Conservation (phyloP, 2,329 filamentous ascomycete genomes). For the Ophiostoma fasciatum region DNA sequence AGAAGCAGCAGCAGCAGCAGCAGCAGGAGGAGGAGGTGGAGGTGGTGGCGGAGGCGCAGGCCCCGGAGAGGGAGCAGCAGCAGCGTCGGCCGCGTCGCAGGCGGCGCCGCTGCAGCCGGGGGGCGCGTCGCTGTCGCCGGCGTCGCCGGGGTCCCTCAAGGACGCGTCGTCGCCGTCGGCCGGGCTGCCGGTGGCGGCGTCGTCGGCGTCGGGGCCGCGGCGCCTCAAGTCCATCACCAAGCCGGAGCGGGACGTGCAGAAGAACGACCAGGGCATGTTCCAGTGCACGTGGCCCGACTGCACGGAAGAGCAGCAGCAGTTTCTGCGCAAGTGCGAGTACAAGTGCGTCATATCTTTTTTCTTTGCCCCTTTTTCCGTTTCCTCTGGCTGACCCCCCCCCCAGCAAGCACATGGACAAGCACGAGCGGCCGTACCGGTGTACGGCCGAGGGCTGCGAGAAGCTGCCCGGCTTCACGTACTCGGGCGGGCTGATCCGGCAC, state of each 20-base stretch:
- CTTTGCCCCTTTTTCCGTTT: neutral
- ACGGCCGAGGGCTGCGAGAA: slow-evolving; percentile 73
- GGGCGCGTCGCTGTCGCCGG: too few species aligned
- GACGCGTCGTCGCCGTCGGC: slow-evolving; percentile 15
- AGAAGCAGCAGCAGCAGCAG: neutral
- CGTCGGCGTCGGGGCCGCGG: neutral
- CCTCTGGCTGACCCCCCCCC: neutral
- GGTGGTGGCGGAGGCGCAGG: too few species aligned
- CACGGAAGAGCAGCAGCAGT: slow-evolving; percentile 46
- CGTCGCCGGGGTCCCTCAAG: slow-evolving; percentile 13
- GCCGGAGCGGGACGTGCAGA: slow-evolving; percentile 39
- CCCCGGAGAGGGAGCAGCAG: neutral
- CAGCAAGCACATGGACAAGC: slow-evolving; percentile 98
- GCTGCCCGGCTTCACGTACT: slow-evolving; percentile 87
- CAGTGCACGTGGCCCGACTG: slow-evolving; percentile 61
- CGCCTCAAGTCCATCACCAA: slow-evolving; percentile 42
- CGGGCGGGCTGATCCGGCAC: slow-evolving; percentile 75
- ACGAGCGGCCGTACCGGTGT: slow-evolving; percentile 87
- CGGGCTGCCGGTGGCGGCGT: slow-evolving; percentile 6
- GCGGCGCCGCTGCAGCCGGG: neutral
- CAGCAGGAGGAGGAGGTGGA: too few species aligned
- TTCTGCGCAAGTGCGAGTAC: slow-evolving; percentile 82
- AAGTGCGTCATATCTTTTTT: slow-evolving; percentile 43
- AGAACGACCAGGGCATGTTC: slow-evolving; percentile 61
- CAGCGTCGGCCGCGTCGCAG: neutral